Conservation (phyloP, 2,329 filamentous ascomycete species). For the Chaetomium globosum region DNA sequence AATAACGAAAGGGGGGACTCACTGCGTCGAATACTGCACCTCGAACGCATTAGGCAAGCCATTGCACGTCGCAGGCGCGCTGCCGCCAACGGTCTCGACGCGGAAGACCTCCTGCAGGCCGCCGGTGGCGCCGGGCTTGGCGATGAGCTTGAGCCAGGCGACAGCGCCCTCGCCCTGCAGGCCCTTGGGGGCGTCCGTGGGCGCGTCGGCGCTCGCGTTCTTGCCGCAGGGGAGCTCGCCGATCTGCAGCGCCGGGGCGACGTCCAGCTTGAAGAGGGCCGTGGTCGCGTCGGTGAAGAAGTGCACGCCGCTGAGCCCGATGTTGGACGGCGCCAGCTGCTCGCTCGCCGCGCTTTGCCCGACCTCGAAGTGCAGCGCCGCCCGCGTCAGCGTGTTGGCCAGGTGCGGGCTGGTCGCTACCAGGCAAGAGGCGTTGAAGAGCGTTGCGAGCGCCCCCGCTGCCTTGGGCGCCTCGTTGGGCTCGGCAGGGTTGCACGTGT, state of each 20-base stretch:
- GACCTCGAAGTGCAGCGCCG: constrained; percentile 69
- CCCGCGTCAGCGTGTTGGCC: constrained; percentile 63
- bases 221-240: constrained; percentile 67
- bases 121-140: constrained; percentile 58
- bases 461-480: constrained; percentile 63
- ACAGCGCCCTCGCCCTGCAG: constrained; percentile 69
- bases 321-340: constrained; percentile 58
- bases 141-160: constrained; percentile 74
- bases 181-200: constrained; percentile 61
- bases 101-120: constrained; percentile 77
- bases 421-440: constrained; percentile 86
- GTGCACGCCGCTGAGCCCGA: constrained; percentile 73
- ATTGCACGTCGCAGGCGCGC: constrained; percentile 71
- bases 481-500: constrained; percentile 73
- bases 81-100: constrained; percentile 80
- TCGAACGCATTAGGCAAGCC: constrained; percentile 66
- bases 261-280: constrained; percentile 79
- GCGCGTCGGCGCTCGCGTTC: constrained; percentile 63
- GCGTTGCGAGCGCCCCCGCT: constrained; percentile 74
- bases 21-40: constrained; percentile 82
- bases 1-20: constrained; percentile 51
- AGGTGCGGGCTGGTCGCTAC: constrained; percentile 70
- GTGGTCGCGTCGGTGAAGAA: constrained; percentile 73
- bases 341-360: constrained; percentile 42
- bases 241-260: constrained; percentile 52